phyloP scores from a whole-genome alignment of 306 rosid genomes.

The Cicer arietinum region DNA sequence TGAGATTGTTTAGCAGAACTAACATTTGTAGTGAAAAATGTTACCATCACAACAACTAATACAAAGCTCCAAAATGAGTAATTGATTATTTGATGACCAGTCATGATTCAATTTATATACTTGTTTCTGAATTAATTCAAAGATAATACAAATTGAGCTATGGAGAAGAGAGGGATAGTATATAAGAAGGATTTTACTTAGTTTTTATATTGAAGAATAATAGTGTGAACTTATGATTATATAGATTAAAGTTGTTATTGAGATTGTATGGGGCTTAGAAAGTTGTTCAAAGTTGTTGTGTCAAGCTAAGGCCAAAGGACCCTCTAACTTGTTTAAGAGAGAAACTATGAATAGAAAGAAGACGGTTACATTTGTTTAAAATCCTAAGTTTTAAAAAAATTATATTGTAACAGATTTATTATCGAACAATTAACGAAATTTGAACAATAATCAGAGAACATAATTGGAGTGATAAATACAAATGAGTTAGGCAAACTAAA shows the following conservation, averaged over 20 bases:
- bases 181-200: neutral
- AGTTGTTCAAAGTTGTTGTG: constrained; percentile 22
- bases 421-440: neutral
- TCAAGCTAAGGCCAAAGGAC: neutral
- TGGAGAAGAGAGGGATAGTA: neutral
- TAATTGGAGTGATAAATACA: neutral
- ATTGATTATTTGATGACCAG: neutral
- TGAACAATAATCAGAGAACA: neutral
- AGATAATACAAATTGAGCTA: neutral
- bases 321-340: neutral
- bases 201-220: neutral
- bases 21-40: too few relatives aligned
- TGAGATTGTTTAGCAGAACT: constrained; percentile 6
- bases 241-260: constrained; percentile 29
- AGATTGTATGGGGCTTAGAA: neutral
- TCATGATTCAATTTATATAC: constrained; percentile 12
- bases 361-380: neutral
- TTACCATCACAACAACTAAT: neutral
- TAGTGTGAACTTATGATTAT: neutral
- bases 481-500: neutral
- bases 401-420: neutral
- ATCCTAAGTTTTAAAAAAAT: neutral
- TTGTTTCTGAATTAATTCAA: neutral
- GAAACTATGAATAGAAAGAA: constrained; percentile 15
- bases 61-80: neutral